These are phyloP conservation scores for Gliomastix tumulicola DNA, from an alignment of 2,329 filamentous ascomycete genomes.

Conservation along the genomic window DNA sequence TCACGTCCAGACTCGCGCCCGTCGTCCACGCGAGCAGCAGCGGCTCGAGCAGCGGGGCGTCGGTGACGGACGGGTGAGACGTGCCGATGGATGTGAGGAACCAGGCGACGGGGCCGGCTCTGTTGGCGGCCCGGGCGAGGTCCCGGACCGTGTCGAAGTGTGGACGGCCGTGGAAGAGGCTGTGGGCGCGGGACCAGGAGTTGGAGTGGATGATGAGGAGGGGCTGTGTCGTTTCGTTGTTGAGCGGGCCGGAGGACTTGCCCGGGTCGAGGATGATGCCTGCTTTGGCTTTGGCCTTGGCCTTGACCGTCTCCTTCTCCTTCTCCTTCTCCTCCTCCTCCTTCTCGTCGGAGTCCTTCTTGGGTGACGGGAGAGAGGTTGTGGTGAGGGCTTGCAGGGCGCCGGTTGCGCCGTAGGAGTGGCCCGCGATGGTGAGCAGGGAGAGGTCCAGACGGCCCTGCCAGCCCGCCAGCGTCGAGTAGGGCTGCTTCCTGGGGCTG, in stretches of 20 bases:
- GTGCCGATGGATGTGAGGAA: slow-evolving; percentile 48
- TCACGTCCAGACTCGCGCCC: slow-evolving; percentile 49
- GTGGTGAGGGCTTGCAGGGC: slow-evolving; percentile 53
- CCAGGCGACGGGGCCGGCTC: slow-evolving; percentile 38
- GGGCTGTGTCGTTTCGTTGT: slow-evolving; percentile 50
- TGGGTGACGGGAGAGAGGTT: slow-evolving; percentile 16
- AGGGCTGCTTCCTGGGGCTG: too few relatives aligned
- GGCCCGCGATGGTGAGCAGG: slow-evolving; percentile 51
- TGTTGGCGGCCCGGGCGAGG: slow-evolving; percentile 37
- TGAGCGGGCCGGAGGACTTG: slow-evolving; percentile 55
- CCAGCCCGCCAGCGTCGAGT: slow-evolving; percentile 40
- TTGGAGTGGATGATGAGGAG: slow-evolving; percentile 56
- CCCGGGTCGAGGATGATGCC: slow-evolving; percentile 60
- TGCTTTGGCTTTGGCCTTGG: slow-evolving; percentile 49
- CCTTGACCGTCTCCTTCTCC: slow-evolving; percentile 30
- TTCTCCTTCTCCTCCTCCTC: too few relatives aligned
- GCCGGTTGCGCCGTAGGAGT: slow-evolving; percentile 60
- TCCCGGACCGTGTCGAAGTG: slow-evolving; percentile 58
- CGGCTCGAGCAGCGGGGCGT: slow-evolving; percentile 59
- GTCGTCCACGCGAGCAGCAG: slow-evolving; percentile 54
- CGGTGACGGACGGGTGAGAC: slow-evolving; percentile 57
- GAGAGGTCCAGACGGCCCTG: slow-evolving; percentile 43
- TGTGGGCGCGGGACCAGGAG: slow-evolving; percentile 52
- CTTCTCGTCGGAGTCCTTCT: not conserved
- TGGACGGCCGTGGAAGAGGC: slow-evolving; percentile 51